Evolutionary conservation across 768 basidiomycete genomes (phyloP).

Genomic region (Serpula lacrymans): DNA sequence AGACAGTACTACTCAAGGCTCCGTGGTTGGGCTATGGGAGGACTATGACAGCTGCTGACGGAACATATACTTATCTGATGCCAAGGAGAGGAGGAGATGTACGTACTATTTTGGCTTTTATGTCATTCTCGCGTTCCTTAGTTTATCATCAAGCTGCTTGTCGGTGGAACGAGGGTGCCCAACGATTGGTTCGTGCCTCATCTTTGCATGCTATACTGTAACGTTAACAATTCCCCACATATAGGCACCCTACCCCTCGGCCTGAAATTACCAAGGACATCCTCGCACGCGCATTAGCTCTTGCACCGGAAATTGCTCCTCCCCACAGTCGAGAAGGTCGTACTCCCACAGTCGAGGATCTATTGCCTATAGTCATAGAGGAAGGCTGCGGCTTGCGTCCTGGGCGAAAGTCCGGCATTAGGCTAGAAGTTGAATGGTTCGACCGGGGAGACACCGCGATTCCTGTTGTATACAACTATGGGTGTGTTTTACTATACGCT

Average conservation of each 20-base stretch:
- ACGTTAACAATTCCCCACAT: neutral
- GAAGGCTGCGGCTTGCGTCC: conserved; percentile 67
- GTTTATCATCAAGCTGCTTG: conserved; percentile 36
- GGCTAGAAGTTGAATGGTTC: conserved; percentile 49
- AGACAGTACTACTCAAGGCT: conserved; percentile 40
- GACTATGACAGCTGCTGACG: conserved; percentile 27
- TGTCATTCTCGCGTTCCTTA: neutral
- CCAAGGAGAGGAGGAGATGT: conserved; percentile 39
- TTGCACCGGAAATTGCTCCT: conserved; percentile 57
- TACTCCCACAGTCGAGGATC: conserved; percentile 46
- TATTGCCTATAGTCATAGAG: conserved; percentile 44
- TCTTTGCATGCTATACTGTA: neutral
- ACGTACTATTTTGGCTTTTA: conserved; percentile 12
- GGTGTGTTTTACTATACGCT: conserved; percentile 36
- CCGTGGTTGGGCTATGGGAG: conserved; percentile 46
- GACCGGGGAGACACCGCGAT: conserved; percentile 29
- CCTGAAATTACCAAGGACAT: conserved; percentile 61
- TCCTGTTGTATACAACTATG: conserved; percentile 63
- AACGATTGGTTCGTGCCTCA: conserved; percentile 54
- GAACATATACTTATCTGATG: conserved; percentile 33
- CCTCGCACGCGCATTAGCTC: conserved; percentile 44
- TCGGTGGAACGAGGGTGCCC: conserved; percentile 56
- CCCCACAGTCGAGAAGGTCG: conserved; percentile 46
- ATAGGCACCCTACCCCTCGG: conserved; percentile 62
- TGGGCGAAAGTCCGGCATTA: conserved; percentile 61